Evolutionary conservation across 139 green algal genomes (phyloP), one percentile per base, ranked within the genome.

Genomic region (Chlorella sp.): DNA sequence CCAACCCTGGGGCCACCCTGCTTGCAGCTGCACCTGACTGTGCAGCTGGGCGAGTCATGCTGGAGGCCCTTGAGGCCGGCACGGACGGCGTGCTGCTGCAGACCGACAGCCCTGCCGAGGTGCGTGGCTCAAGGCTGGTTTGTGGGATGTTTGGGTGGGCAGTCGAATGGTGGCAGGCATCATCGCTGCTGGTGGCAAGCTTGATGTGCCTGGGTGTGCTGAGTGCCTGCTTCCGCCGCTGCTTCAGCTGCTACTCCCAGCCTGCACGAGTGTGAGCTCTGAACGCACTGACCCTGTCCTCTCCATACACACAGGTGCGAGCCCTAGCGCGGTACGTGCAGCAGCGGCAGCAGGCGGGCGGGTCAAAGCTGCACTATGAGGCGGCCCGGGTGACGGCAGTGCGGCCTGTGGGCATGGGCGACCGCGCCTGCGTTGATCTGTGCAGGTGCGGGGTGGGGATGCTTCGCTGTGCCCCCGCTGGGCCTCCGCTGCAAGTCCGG

Each of bases 41-140:
- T 7, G 86, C 62, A 1, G 93, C 95, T 41, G 93, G 89, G 0
- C 69, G 81, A 1, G 78, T 93, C 1, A 92, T 97, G 93, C 83
- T 98, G 51, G 92, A 94, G 71, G 95, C 95, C 6, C 85, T 98
- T 47, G 91, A 98, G 85, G 85, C 73, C 13, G 96, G 96, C 25
- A 94, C 91, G 2, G 90, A 91, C 51, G 96, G 96, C 3, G 93
- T 98, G 57, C 82, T 98, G 44, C 90, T 99, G 62, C 70, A 80
- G 2, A 98, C 91, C 17, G 82, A 96, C 0, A 91, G 96, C 80
- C 74, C 92, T 0, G 69, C 55, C 15, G 74, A 97, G 87, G 94
- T 96, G 83, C 11, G 83, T 16, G 32, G 18, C n/a, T n/a, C n/a
- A n/a, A 51, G 44, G 44, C 7, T 6, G 7, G 44, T 51, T 9